These are phyloP conservation scores for Mycena crocata DNA, from an alignment of 768 basidiomycete species.

Conservation along the genomic window DNA sequence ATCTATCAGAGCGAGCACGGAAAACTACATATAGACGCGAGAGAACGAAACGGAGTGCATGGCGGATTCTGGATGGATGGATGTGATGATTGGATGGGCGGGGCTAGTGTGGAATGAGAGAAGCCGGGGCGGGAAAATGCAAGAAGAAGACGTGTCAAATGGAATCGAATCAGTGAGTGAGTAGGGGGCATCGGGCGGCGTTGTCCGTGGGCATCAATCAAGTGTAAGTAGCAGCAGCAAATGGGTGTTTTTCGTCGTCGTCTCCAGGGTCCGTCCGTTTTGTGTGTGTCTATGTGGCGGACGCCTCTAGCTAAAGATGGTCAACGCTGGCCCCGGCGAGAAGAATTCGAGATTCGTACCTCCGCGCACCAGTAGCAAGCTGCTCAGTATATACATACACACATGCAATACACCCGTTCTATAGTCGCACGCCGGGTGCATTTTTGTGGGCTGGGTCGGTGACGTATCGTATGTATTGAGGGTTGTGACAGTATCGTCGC, in stretches of 20 bases:
- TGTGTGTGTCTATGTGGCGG: conserved; percentile 11
- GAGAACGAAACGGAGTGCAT: conserved; percentile 13
- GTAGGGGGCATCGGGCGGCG: too few relatives aligned
- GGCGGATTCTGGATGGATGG: too few relatives aligned
- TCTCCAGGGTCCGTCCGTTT: conserved; percentile 15
- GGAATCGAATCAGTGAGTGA: conserved; percentile 1
- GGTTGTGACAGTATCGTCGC: neutral
- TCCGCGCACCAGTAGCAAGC: neutral
- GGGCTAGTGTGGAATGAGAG: neutral
- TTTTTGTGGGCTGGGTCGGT: conserved; percentile 7
- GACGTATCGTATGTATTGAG: neutral
- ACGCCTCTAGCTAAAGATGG: too few relatives aligned
- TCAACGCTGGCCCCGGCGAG: neutral
- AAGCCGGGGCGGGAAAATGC: neutral
- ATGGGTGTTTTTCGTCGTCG: conserved; percentile 4
- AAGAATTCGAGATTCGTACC: neutral
- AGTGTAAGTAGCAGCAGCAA: neutral
- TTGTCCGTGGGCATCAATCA: conserved; percentile 1
- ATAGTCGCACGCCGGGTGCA: conserved; percentile 31
- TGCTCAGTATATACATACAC: conserved; percentile 3
- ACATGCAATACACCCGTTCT: conserved; percentile 20
- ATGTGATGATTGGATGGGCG: neutral
- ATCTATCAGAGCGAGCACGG: conserved; percentile 28
- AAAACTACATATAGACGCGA: neutral
- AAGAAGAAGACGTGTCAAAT: conserved; percentile 9